Evolutionary conservation across 2,329 filamentous ascomycete genomes (phyloP), one percentile per base, ranked within the genome.

Genomic region (Fusarium veterinarium): DNA sequence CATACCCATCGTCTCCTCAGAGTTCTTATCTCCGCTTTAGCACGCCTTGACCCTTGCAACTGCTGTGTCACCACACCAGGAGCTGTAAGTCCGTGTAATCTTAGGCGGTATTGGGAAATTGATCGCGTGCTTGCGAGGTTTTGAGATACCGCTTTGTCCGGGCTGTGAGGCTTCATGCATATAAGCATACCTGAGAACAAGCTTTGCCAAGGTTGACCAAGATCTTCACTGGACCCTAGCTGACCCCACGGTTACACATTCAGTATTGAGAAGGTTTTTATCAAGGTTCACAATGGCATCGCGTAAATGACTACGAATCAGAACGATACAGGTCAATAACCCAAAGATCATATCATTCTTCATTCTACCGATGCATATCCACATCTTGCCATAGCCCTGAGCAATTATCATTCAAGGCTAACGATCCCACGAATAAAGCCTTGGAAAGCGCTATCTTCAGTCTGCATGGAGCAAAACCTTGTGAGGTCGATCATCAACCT

Each of bases 401-500:
- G 16, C 5, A 33, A 10, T 19, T 35, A 6, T 10, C 4, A 35
- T 25, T 4, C 8, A 23, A 51, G 8, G n/a, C 6, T 16, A 51
- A 37, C 5, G 17, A 35, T 51, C 12, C 31, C 30, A 33, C 20
- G 13, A 20, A 51, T 4, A 14, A 5, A 8, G 4, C 31, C 31
- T 25, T 11, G 31, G 3, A 19, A 25, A 37, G 17, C 9, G 13
- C 12, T n/a, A 51, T 49, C 19, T 59, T 59, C 16, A 64, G 23
- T 64, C 60, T 30, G 60, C 60, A 16, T 64, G 60, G 23, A 64
- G 60, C 31, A 64, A 45, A 45, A 64, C 60, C 53, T 64, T 64
- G 60, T 64, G 60, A 45, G 60, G 60, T 5, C 60, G 55, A 49
- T 63, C 60, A 28, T 69, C 61, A 23, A 69, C 57, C 35, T 68